Base-by-base conservation (phyloP, 2,329 filamentous ascomycete species). In the Aspergillus eucalypticola region DNA sequence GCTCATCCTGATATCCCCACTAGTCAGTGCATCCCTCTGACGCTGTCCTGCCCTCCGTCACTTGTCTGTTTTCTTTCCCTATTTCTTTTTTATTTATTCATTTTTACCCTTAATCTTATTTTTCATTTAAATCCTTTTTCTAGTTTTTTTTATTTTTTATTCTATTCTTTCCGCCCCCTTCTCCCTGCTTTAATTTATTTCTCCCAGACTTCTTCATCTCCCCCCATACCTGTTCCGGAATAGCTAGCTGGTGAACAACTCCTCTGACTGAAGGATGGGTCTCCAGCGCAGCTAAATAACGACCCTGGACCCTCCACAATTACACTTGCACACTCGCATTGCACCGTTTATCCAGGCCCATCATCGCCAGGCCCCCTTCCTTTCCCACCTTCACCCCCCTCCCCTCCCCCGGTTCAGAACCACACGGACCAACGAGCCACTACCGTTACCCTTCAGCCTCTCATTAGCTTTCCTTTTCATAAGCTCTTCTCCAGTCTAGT, bases 221-320 rank as follows among this genome's bases (percentile, higher is more conserved):
- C 46, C 32, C 51, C 61, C 56, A 65, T 63, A 57, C 65, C 61
- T 48, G 23, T 58, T 67, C 39, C 7, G 59, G 61, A 38, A 60
- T 64, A 61, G 62, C 56, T 58, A 51, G 50, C 54, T 61, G 42
- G 60, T 62, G 61, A 54, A 60, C 59, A 44, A 58, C 60, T 66
- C 58, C 53, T 54, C 57, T 63, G 60, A 62, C 66, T 68, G 65
- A 65, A 65, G 62, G 61, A 70, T 69, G 68, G 70, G 62, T 64
- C 68, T 69, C 62, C 61, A 56, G 65, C 69, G 66, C 72, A 74
- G 70, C 73, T 75, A 75, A 74, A 75, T 75, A 76, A 73, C 66
- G 66, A 75, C 71, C 74, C 72, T 75, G 72, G 73, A 74, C 73
- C 73, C 73, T 74, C 71, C 69, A 73, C 66, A 67, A 67, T 67